Base-by-base conservation (phyloP, 192 early-diverging fungal species). In the Podila horticola region DNA sequence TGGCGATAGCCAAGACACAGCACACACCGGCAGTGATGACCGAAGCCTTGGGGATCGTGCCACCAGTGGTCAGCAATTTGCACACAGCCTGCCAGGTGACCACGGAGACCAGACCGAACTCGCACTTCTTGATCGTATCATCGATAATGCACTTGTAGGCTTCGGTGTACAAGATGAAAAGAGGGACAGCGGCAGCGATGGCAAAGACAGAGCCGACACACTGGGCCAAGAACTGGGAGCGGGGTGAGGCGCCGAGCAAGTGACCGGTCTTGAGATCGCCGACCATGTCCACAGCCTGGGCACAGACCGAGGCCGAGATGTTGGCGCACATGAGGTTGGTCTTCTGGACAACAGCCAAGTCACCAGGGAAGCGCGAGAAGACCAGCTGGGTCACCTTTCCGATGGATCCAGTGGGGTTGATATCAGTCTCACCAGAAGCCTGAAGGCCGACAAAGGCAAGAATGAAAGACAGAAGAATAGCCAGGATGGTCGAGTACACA, bases 191-290 rank as follows among this genome's bases (percentile, higher is more conserved):
- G 63, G 88, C 86, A 64, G 84, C 84, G 61, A 91, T 85, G 38
- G 90, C 87, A 68, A 89, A 84, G 74, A 91, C 79, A 31, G 90
- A 86, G n/a, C 88, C 91, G 36, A 92, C 74, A 30, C 86, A 69
- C 63, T 93, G 92, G 55, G 90, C 92, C 63, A 74, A 73, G 86
- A 93, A 93, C 70, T 92, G 89, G 22, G 92, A 85, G 15, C 84
- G 76, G 58, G 92, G 92, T 15, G 89, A 90, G 33, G 92, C 92
- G 59, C 86, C 84, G 31, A 93, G 75, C 49, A 93, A 66, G 58
- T 93, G 90, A 74, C 89, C 92, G 30, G 91, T 93, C 81, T 93
- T 93, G 45, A 93, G 68, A 79, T 93, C 92, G 62, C 90, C 86
- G 55, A 93, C 88, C 92, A 93, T 93, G 65, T 93, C 92, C 66